Conservation (phyloP, 768 basidiomycete species). For the Favolaschia claudopus region DNA sequence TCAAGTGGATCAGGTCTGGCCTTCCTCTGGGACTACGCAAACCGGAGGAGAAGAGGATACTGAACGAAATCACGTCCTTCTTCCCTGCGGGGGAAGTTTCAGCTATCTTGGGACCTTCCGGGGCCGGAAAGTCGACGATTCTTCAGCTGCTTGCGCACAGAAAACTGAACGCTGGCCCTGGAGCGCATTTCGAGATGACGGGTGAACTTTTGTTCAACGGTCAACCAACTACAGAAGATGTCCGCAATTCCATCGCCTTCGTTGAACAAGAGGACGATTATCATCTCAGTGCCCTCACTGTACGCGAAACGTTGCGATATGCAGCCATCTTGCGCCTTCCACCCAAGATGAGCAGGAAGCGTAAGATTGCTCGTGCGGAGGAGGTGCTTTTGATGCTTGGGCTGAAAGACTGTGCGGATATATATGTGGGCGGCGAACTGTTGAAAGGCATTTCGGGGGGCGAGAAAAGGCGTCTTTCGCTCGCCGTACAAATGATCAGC, state of each 20-base stretch:
- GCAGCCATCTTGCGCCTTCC: slow-evolving; percentile 23
- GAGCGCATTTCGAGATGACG: slow-evolving; percentile 24
- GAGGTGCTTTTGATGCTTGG: slow-evolving; percentile 54
- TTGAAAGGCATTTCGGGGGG: slow-evolving; percentile 54
- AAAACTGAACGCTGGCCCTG: slow-evolving; percentile 23
- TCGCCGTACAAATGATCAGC: slow-evolving; percentile 51
- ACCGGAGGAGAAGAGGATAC: slow-evolving; percentile 20
- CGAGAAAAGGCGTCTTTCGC: slow-evolving; percentile 54
- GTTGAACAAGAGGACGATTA: slow-evolving; percentile 29
- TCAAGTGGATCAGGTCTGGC: slow-evolving; percentile 25
- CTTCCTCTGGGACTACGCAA: slow-evolving; percentile 21
- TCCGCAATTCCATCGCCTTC: slow-evolving; percentile 20
- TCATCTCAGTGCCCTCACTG: slow-evolving; percentile 28
- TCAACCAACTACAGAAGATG: slow-evolving; percentile 32
- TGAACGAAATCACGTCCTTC: slow-evolving; percentile 21
- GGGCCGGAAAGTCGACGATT: slow-evolving; percentile 26
- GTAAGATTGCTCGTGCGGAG: slow-evolving; percentile 51
- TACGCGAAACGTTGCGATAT: slow-evolving; percentile 24
- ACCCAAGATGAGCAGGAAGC: slow-evolving; percentile 31
- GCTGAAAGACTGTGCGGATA: slow-evolving; percentile 52
- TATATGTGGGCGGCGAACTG: slow-evolving; percentile 51
- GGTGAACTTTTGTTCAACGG: slow-evolving; percentile 33
- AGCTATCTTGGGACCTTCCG: slow-evolving; percentile 18
- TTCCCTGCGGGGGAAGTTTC: slow-evolving; percentile 29
- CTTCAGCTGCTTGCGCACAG: slow-evolving; percentile 23